Base-by-base conservation (phyloP, 495 filamentous ascomycete species). In the Bathelium albidoporum region DNA sequence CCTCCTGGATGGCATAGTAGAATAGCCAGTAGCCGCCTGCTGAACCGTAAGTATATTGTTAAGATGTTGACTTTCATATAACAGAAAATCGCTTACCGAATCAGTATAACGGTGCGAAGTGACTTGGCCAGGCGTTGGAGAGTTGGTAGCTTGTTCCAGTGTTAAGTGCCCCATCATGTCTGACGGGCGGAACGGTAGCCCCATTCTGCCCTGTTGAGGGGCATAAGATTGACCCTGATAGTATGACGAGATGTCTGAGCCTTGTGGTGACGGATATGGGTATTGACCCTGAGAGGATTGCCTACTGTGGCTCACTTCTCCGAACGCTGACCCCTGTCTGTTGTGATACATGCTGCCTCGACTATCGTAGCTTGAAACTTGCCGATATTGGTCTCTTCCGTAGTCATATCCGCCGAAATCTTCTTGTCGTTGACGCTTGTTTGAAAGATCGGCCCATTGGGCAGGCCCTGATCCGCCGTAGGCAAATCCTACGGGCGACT, bases 261-360 rank as follows among this genome's bases (percentile, higher is more conserved):
- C 49, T 55, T 55, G 49, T 55, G 49, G 49, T 55, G 49, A n/a
- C 2, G 49, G 49, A 29, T 55, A 55, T 29, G 49, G 24, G 20
- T 55, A 55, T 55, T 26, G 49, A 26, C 49, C 49, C 20, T 55
- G 49, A 20, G 49, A 55, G 49, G 49, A 55, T 55, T 55, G 49
- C 49, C 49, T 55, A 29, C 49, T 55, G 5, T 55, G 49, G 49
- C 22, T 55, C 10, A 55, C 20, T n/a, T 55, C 49, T 55, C 49
- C 49, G 24, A n/a, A 55, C 20, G 24, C 24, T 9, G 49, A n/a
- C 24, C 49, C 49, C 24, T 55, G 49, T 55, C 49, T 55, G 24
- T 55, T 55, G 2, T 29, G 20, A 20, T 28, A 29, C 7, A 29
- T 29, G 2, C 7, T 20, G 29, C 49, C 49, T 55, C 49, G 49